Evolutionary conservation across 1,139 yeast genomes (phyloP).

Genomic region (Komagataea norvegica): DNA sequence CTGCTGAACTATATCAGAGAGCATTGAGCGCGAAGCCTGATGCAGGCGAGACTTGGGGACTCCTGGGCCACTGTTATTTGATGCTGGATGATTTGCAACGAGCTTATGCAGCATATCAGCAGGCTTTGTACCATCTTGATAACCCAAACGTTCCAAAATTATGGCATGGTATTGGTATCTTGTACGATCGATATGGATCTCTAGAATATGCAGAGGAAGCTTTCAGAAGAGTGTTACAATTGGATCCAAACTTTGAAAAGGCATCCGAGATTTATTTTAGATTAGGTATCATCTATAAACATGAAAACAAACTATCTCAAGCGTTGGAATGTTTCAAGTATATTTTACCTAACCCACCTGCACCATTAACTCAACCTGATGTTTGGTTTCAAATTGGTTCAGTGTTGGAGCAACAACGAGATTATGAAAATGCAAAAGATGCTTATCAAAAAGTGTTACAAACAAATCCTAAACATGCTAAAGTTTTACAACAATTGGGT

Average conservation of each 20-base stretch:
- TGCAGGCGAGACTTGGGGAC: constrained; percentile 96
- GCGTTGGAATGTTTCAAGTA: constrained; percentile 93
- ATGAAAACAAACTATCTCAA: constrained; percentile 80
- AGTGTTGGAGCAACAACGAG: constrained; percentile 90
- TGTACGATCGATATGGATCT: constrained; percentile 93
- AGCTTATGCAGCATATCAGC: constrained; percentile 94
- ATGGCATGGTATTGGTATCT: constrained; percentile 97
- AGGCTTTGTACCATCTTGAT: constrained; percentile 84
- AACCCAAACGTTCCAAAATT: constrained; percentile 94
- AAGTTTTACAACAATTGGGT: constrained; percentile 92
- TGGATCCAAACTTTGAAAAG: constrained; percentile 94
- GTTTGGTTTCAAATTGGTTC: constrained; percentile 98
- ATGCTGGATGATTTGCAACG: constrained; percentile 95
- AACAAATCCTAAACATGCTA: constrained; percentile 91
- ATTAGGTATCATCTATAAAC: constrained; percentile 94
- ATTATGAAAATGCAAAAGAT: constrained; percentile 86
- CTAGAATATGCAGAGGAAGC: constrained; percentile 98
- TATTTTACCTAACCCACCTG: constrained; percentile 86
- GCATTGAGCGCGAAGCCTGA: constrained; percentile 79
- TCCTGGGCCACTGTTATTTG: constrained; percentile 91
- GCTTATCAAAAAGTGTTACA: constrained; percentile 91
- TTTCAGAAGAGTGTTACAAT: constrained; percentile 88
- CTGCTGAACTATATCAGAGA: constrained; percentile 88
- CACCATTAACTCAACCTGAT: constrained; percentile 92
- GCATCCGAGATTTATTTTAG: constrained; percentile 95